phyloP scores from a whole-genome alignment of 1,284 basidiomycete species.

The Apiotrichum gamsii region DNA sequence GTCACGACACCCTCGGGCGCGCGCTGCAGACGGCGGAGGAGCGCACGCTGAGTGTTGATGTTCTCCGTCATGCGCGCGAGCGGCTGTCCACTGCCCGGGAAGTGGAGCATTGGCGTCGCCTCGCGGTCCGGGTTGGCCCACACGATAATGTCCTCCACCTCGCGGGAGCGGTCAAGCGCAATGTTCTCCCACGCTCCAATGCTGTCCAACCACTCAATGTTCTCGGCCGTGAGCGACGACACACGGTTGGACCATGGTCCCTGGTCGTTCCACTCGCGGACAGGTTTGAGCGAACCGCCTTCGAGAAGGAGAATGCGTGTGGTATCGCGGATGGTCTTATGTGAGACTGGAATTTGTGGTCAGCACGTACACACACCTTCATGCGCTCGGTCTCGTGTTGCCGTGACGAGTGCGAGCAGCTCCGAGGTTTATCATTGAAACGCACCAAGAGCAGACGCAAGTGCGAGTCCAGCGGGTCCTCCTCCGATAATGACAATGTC shows the following conservation, averaged over 20 bases:
- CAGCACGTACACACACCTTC: neutral
- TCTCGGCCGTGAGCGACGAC: slow-evolving; percentile 78
- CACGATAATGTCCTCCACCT: slow-evolving; percentile 81
- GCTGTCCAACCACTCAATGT: slow-evolving; percentile 65
- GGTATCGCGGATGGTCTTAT: slow-evolving; percentile 7
- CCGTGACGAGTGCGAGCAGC: neutral
- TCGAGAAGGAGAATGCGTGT: slow-evolving; percentile 63
- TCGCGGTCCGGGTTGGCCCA: slow-evolving; percentile 57
- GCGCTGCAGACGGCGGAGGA: slow-evolving; percentile 53
- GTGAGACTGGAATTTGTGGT: slow-evolving; percentile 9
- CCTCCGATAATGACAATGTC: slow-evolving; percentile 93
- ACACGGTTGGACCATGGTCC: slow-evolving; percentile 77
- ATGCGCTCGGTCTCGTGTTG: neutral
- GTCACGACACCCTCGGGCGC: slow-evolving; percentile 23
- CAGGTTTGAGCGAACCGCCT: slow-evolving; percentile 64
- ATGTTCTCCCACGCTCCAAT: slow-evolving; percentile 78
- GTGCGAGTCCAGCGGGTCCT: slow-evolving; percentile 82
- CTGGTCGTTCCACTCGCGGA: slow-evolving; percentile 60
- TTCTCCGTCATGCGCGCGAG: slow-evolving; percentile 85
- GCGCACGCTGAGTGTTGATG: slow-evolving; percentile 76
- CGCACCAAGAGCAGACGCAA: slow-evolving; percentile 79
- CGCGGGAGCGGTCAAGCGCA: slow-evolving; percentile 62
- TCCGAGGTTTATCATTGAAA: slow-evolving; percentile 10
- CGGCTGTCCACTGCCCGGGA: slow-evolving; percentile 34
- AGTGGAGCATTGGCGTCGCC: slow-evolving; percentile 42